phyloP scores from a whole-genome alignment of 257 asterid species.

The Verbascum thapsus region DNA sequence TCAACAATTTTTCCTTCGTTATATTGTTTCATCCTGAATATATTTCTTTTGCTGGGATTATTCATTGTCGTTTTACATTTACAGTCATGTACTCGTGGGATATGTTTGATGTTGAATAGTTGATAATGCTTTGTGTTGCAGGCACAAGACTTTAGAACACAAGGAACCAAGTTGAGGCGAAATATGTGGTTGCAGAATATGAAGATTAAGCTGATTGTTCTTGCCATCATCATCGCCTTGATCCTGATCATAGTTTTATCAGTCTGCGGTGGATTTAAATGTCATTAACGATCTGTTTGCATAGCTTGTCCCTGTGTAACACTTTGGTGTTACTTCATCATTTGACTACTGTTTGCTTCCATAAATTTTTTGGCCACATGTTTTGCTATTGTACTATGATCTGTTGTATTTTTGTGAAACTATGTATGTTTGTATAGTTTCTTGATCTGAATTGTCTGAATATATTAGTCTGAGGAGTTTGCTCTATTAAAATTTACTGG shows the following conservation, averaged over 20 bases:
- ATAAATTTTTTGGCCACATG: conserved; percentile 25
- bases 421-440: conserved; percentile 57
- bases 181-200: conserved; percentile 88
- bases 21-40: background rate
- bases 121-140: conserved; percentile 30
- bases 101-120: background rate
- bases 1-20: no score
- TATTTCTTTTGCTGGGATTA: background rate
- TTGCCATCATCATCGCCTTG: conserved; percentile 72
- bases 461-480: conserved; percentile 31
- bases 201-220: conserved; percentile 87
- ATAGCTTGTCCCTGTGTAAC: conserved; percentile 24
- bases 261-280: conserved; percentile 67
- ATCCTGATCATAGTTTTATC: conserved; percentile 78
- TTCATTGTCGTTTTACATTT: background rate
- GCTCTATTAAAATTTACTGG: background rate
- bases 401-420: conserved; percentile 44
- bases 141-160: conserved; percentile 90
- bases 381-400: conserved; percentile 30
- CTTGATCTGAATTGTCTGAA: conserved; percentile 36
- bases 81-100: background rate
- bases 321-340: conserved; percentile 26
- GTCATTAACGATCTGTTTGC: conserved; percentile 32
- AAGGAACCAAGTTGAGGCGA: conserved; percentile 82
- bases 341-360: conserved; percentile 34